Conservation (phyloP, 2,329 filamentous ascomycete genomes). For the Claviceps spartinae region DNA sequence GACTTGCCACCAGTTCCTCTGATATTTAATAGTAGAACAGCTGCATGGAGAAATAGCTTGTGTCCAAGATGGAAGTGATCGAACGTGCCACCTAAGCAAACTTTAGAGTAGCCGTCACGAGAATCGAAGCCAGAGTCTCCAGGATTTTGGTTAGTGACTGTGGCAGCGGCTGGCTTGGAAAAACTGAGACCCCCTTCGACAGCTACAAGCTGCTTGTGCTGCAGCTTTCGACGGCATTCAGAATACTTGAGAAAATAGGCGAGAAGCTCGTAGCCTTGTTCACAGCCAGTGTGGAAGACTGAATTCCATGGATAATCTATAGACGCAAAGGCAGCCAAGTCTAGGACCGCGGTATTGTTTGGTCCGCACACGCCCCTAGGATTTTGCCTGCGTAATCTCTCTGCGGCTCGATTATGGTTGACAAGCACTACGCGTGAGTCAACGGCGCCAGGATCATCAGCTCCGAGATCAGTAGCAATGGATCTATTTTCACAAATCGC, state of each 20-base stretch:
- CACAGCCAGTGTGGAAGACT: conserved; percentile 53
- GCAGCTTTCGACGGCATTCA: conserved; percentile 32
- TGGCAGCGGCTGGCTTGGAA: conserved; percentile 5
- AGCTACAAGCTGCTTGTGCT: conserved; percentile 35
- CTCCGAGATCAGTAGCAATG: conserved; percentile 43
- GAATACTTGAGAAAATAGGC: conserved; percentile 32
- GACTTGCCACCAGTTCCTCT: not conserved
- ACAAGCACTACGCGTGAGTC: conserved; percentile 65
- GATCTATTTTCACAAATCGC: conserved; percentile 51
- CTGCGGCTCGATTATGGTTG: conserved; percentile 34
- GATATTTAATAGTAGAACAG: conserved; percentile 44
- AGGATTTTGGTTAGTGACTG: not conserved
- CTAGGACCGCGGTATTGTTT: conserved; percentile 33
- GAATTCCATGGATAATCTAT: conserved; percentile 46
- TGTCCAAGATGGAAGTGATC: conserved; percentile 92
- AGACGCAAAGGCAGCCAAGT: conserved; percentile 38
- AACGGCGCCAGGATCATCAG: conserved; percentile 50
- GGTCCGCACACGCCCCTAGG: conserved; percentile 23
- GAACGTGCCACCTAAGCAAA: conserved; percentile 86
- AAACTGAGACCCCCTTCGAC: conserved; percentile 41
- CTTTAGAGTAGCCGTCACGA: conserved; percentile 20
- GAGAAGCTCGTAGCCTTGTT: conserved; percentile 47
- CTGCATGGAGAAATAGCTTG: conserved; percentile 89
- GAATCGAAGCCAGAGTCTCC: not conserved
- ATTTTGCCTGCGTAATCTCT: conserved; percentile 19